Evolutionary conservation across 176 grass and related monocot species (phyloP).

Genomic region (Eremochloa ophiuroides): DNA sequence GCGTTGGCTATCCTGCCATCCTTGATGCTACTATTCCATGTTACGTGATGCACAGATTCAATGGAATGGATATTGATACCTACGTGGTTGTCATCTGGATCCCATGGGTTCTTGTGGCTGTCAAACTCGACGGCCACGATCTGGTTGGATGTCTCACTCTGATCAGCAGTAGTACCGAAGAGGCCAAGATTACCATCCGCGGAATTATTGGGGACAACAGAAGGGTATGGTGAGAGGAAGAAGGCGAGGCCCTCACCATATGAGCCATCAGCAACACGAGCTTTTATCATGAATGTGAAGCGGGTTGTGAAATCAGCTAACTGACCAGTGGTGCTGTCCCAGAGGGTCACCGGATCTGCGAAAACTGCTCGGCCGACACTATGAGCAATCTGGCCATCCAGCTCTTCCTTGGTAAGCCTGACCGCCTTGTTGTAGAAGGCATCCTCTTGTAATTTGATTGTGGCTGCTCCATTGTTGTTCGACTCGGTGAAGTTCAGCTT

Average conservation of each 20-base stretch:
- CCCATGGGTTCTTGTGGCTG: constrained; percentile 35
- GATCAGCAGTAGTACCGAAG: constrained; percentile 12
- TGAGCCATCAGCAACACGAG: not conserved
- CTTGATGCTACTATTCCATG: constrained; percentile 45
- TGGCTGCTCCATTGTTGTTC: not conserved
- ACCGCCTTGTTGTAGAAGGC: constrained; percentile 50
- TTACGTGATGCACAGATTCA: constrained; percentile 11
- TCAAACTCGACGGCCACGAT: constrained; percentile 64
- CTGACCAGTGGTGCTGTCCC: constrained; percentile 38
- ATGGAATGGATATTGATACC: constrained; percentile 55
- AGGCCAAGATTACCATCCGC: constrained; percentile 41
- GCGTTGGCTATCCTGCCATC: constrained; percentile 41
- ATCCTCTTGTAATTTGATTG: constrained; percentile 38
- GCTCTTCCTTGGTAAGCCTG: constrained; percentile 56
- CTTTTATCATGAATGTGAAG: constrained; percentile 54
- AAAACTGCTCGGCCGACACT: constrained; percentile 49
- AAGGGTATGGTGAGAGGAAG: constrained; percentile 57
- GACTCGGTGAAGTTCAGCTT: constrained; percentile 49
- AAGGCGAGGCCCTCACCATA: constrained; percentile 58
- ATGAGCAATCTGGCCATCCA: constrained; percentile 12
- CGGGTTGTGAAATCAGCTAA: constrained; percentile 52
- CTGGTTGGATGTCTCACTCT: not conserved
- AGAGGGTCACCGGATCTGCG: constrained; percentile 47
- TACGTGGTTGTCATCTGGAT: constrained; percentile 50
- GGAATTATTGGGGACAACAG: constrained; percentile 33